Base-by-base conservation (phyloP, 768 basidiomycete species). In the Ephemerocybe angulata region DNA sequence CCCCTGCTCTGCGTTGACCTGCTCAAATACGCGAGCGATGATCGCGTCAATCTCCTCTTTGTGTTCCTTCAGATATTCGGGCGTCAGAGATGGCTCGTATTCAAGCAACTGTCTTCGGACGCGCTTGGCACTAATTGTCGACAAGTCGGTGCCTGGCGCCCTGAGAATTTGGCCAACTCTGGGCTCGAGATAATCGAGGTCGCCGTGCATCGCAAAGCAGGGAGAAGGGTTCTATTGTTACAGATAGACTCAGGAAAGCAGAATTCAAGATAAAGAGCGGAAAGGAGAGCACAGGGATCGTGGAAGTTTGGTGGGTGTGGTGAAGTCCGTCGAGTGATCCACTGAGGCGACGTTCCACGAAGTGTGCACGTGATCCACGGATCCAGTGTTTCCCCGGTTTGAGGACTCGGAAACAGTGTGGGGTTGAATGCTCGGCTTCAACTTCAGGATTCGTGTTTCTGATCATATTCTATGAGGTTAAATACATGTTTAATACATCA, bases 61-160 rank as follows among this genome's bases (percentile, higher is more conserved):
- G 70, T 87, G 71, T 60, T 82, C 78, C 63, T 85, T 88, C 56
- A 95, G 66, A 50, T 79, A 71, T 27, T 84, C 84, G 24, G 76
- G 53, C 7, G 86, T 83, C 52, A 90, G 65, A 19, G 76, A 69
- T 8, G 80, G 67, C 68, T 83, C 77, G 57, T 72, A 52, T 56
- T 81, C 82, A 54, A 74, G 62, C 58, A 93, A 73, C 65, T 84
- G 81, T 65, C 87, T 87, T 60, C 94, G 84, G 62, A 97, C 92
- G 71, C 85, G 85, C 73, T 92, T 96, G 43, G 93, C 93, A 66
- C 85, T 89, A 70, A 93, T 90, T 43, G 86, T 88, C 43, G 76
- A 58, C 63, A 93, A 78, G 76, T 93, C 88, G 44, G 82, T 86
- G 44, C 83, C 85, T 3, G 91, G 91, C 19, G 86, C 85, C 28